phyloP scores from a whole-genome alignment of 192 early-diverging fungal species.

The Chytriomyces confervae region DNA sequence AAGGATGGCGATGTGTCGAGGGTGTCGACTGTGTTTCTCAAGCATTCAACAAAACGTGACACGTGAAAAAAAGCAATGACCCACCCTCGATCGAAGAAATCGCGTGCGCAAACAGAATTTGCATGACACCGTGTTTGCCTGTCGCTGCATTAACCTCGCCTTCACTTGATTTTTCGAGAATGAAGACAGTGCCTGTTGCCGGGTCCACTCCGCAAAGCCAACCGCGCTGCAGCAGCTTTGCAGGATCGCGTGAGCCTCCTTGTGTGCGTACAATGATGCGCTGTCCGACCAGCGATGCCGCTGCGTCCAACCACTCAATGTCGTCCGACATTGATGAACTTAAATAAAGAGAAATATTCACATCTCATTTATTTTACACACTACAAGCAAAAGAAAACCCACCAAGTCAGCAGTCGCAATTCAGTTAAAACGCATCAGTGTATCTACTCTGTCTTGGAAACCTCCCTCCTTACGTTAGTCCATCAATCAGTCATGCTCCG shows the following conservation, averaged over 20 bases:
- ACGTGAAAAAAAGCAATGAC: not conserved
- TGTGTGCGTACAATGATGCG: not conserved
- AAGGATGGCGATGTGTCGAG: not conserved
- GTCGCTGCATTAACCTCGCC: not conserved
- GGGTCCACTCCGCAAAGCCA: not conserved
- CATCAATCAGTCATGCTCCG: no score
- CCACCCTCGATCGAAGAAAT: not conserved
- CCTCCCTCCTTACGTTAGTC: no score
- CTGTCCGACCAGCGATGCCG: not conserved
- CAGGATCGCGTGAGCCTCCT: not conserved
- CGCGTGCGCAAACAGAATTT: not conserved
- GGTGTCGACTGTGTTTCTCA: not conserved
- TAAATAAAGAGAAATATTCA: not conserved
- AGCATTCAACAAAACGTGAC: not conserved
- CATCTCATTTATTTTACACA: not conserved
- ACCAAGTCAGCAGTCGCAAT: not conserved
- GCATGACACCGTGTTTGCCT: not conserved
- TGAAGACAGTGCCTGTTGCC: not conserved
- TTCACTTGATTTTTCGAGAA: no score
- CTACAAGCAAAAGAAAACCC: not conserved
- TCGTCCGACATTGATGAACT: not conserved
- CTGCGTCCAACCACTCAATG: not conserved
- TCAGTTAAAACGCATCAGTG: no score
- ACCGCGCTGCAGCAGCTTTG: not conserved
- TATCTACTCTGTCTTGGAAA: no score